Conservation (phyloP, 75 land plant genomes). For the Sequoia sempervirens region DNA sequence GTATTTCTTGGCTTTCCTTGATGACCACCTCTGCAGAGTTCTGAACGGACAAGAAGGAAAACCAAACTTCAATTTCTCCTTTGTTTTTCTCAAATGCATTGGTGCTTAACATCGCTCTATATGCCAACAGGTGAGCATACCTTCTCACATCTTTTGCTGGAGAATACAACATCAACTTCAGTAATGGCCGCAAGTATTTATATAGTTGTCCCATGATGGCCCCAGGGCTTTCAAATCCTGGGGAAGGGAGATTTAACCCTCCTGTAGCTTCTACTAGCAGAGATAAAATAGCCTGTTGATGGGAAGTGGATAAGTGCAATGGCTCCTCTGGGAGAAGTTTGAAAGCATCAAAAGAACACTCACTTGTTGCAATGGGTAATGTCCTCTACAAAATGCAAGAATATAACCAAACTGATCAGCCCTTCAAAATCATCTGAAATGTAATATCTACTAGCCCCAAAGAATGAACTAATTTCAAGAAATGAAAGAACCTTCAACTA, state of each 20-base stretch:
- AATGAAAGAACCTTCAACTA: neutral
- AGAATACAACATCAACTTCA: constrained; percentile 53
- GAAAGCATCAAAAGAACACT: constrained; percentile 78
- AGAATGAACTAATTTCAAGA: neutral
- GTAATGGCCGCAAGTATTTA: constrained; percentile 56
- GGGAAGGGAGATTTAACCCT: neutral
- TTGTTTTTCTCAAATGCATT: too few species aligned
- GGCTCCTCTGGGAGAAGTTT: constrained; percentile 59
- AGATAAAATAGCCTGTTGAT: constrained; percentile 59
- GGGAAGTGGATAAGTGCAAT: constrained; percentile 27
- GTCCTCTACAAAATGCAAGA: constrained; percentile 41
- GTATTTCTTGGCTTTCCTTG: too few species aligned
- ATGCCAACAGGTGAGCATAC: constrained; percentile 47
- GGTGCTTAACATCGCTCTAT: constrained; percentile 71
- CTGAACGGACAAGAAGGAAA: too few species aligned
- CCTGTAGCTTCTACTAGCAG: constrained; percentile 54
- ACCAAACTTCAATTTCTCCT: too few species aligned
- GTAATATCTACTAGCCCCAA: neutral
- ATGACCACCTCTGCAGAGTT: too few species aligned
- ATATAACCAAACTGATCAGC: constrained; percentile 7
- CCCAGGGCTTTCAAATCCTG: neutral
- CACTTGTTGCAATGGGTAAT: constrained; percentile 50
- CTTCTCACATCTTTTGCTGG: constrained; percentile 35
- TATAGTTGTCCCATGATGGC: constrained; percentile 35
- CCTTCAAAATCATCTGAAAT: neutral